Base-by-base conservation (phyloP, 1,284 basidiomycete species). In the Clitocybe nebularis region DNA sequence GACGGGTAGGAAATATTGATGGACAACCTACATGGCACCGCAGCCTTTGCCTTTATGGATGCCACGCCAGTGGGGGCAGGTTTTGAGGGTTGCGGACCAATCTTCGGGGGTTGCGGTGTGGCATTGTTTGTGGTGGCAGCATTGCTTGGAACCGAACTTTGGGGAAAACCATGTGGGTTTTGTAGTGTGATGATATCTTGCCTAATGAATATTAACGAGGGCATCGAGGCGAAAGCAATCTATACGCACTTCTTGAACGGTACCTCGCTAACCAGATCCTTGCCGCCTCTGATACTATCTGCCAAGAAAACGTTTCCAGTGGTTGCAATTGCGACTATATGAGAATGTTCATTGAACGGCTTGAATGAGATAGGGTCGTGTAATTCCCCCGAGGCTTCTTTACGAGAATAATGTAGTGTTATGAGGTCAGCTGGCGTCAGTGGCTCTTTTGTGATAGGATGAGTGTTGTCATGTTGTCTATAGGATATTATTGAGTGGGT, bases 321-420 rank as follows among this genome's bases (percentile, higher is more conserved):
- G 2, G 81, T 88, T 19, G 87, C 85, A 50, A 95, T 81, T 38
- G 90, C 89, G 33, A 94, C 89, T 40, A 95, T 87, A 61, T 94
- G 89, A 1, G 91, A 91, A 57, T 94, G 91, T 47, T 92, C 85
- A 54, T 76, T 91, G 70, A 95, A 93, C 0, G 88, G 85, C 59
- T 93, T 94, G 75, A 93, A 94, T 2, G 89, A 90, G 36, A 95
- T 92, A 1, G 92, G 92, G 60, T 95, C 92, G 59, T 93, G 84
- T 13, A 89, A 79, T 59, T 91, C 85, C 25, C 86, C 86, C 26
- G 89, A 81, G 2, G 84, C 66, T 54, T 74, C 72, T 57, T 86
- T 87, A 44, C 81, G 76, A 37, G 83, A 83, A 58, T 98, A 98
- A 61, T 96, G 83, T 37, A 99, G 77, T 42, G 84, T 83, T 50